phyloP scores from a whole-genome alignment of 73 alveolate species.

The Tetrahymena thermophila region DNA sequence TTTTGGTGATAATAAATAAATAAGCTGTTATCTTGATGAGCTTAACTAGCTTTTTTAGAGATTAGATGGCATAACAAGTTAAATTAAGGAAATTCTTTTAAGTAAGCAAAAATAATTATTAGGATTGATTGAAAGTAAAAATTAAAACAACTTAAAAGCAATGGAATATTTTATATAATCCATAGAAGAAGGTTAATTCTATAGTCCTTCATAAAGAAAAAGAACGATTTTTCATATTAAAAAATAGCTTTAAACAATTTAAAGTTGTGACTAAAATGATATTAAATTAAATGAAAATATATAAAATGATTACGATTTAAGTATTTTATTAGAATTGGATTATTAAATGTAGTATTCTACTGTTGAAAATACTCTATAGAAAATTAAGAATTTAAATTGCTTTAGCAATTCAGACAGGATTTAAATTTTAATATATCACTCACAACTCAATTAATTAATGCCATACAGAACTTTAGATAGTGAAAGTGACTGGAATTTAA shows the following conservation, averaged over 20 bases:
- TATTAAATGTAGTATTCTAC: background rate
- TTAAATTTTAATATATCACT: background rate
- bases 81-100: background rate
- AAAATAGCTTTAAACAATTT: background rate
- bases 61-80: background rate
- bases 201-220: background rate
- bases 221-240: background rate
- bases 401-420: background rate
- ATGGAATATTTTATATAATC: background rate
- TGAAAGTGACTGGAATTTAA: background rate
- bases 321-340: background rate
- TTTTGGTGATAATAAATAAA: no score
- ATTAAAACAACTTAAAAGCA: background rate
- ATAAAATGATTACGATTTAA: background rate
- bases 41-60: no score
- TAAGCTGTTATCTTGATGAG: no score
- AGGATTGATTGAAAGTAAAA: background rate
- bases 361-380: background rate
- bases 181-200: background rate
- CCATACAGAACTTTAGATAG: background rate
- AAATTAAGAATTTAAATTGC: background rate
- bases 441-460: background rate
- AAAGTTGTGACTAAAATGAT: background rate
- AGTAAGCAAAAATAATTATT: background rate
- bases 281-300: background rate